phyloP scores from a whole-genome alignment of 2,329 filamentous ascomycete species.

The Pezicula rhizophila region DNA sequence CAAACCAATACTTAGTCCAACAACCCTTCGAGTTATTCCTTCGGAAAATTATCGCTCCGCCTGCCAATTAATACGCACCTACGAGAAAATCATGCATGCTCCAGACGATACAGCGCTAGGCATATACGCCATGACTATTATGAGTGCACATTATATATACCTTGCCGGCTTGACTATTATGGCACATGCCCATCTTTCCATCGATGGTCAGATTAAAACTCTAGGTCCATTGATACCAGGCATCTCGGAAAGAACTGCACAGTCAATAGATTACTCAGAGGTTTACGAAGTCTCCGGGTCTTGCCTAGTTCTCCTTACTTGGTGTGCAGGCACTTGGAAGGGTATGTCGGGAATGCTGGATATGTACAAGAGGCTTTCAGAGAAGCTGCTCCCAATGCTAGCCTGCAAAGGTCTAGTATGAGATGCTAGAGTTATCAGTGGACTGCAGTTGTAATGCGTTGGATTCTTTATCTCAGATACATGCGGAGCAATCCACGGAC shows the following conservation, averaged over 20 bases:
- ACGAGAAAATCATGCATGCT: neutral
- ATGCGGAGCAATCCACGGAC: too few relatives aligned
- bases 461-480: too few relatives aligned
- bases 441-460: too few relatives aligned
- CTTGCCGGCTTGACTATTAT: neutral
- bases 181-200: neutral
- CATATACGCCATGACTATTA: neutral
- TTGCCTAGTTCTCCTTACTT: conserved; percentile 1
- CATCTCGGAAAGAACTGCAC: neutral
- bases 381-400: neutral
- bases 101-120: neutral
- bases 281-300: neutral
- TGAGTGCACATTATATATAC: neutral
- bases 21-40: neutral
- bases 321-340: neutral
- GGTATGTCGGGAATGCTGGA: conserved; percentile 1
- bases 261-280: neutral
- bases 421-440: too few relatives aligned
- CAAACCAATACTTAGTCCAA: too few relatives aligned
- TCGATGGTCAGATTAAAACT: neutral
- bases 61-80: neutral
- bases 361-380: conserved; percentile 1
- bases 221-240: neutral
- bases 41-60: neutral
- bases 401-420: too few relatives aligned